Conservation (phyloP, 2,329 filamentous ascomycete species). For the Aureobasidium pullulans region DNA sequence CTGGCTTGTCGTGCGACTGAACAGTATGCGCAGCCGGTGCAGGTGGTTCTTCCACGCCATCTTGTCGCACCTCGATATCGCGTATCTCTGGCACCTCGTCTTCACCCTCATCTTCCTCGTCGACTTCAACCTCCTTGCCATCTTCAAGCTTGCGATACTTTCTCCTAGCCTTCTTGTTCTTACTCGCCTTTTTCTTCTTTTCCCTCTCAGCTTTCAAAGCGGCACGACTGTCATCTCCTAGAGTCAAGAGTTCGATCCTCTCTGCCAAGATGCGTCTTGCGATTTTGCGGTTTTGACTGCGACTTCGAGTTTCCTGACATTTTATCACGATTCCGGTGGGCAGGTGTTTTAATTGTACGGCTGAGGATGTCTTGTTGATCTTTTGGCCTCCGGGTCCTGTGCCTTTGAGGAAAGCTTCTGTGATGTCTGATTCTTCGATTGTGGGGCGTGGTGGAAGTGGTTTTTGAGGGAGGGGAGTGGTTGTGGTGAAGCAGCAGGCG, state of each 20-base stretch:
- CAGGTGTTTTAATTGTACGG: slow-evolving; percentile 83
- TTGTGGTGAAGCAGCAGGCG: slow-evolving; percentile 20
- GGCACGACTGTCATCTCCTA: slow-evolving; percentile 62
- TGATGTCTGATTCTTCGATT: slow-evolving; percentile 70
- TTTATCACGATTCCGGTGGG: slow-evolving; percentile 92
- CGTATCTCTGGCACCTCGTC: background rate
- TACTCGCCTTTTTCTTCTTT: slow-evolving; percentile 65
- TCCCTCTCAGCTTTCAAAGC: slow-evolving; percentile 57
- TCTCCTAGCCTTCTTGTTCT: slow-evolving; percentile 70
- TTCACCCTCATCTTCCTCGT: slow-evolving; percentile 2
- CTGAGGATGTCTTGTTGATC: slow-evolving; percentile 97
- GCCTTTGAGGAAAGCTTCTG: slow-evolving; percentile 82
- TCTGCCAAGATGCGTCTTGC: slow-evolving; percentile 72
- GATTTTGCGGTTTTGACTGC: slow-evolving; percentile 78
- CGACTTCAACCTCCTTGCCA: slow-evolving; percentile 26
- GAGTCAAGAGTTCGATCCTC: slow-evolving; percentile 64
- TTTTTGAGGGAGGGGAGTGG: slow-evolving; percentile 34
- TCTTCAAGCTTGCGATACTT: slow-evolving; percentile 63
- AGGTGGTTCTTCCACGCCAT: background rate
- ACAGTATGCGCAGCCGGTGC: background rate
- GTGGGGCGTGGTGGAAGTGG: slow-evolving; percentile 67
- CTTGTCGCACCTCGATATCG: background rate
- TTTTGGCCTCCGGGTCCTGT: slow-evolving; percentile 92
- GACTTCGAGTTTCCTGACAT: slow-evolving; percentile 82
- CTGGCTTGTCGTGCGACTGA: background rate